These are phyloP conservation scores for Rasamsonia emersonii DNA, from an alignment of 2,329 filamentous ascomycete species.

Conservation along the genomic window DNA sequence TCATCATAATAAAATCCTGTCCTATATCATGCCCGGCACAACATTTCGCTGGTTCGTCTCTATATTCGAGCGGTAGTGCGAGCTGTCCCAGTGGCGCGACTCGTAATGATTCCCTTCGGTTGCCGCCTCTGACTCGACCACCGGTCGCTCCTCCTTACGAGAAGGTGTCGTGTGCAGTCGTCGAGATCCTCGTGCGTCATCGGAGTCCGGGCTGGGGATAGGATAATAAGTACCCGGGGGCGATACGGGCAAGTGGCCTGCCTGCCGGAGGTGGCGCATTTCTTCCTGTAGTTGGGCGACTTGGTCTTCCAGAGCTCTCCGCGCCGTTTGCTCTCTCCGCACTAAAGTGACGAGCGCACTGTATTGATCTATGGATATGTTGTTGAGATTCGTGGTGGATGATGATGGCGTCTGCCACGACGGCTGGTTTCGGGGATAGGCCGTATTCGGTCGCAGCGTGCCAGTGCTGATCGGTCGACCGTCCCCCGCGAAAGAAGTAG, in stretches of 20 bases:
- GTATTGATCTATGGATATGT: constrained; percentile 39
- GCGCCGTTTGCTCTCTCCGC: constrained; percentile 38
- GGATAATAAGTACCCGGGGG: constrained; percentile 25
- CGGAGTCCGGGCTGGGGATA: constrained; percentile 21
- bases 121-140: constrained; percentile 4
- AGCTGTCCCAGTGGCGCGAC: constrained; percentile 2
- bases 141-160: constrained; percentile 2
- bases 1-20: too few relatives aligned
- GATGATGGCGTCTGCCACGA: constrained; percentile 21
- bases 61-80: constrained; percentile 3
- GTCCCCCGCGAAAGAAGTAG: constrained; percentile 6
- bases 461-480: constrained; percentile 21
- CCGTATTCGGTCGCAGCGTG: constrained; percentile 14
- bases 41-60: constrained; percentile 5
- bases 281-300: constrained; percentile 35
- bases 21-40: constrained; percentile 9
- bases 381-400: constrained; percentile 23
- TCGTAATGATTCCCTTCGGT: constrained; percentile 5
- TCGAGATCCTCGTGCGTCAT: constrained; percentile 22
- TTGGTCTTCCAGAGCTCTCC: constrained; percentile 37
- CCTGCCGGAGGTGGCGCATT: constrained; percentile 25
- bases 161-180: constrained; percentile 9
- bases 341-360: constrained; percentile 38
- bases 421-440: constrained; percentile 16
- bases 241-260: constrained; percentile 21